phyloP scores from a whole-genome alignment of 805 yeast genomes.

The Cyberlindnera euphorbiae region DNA sequence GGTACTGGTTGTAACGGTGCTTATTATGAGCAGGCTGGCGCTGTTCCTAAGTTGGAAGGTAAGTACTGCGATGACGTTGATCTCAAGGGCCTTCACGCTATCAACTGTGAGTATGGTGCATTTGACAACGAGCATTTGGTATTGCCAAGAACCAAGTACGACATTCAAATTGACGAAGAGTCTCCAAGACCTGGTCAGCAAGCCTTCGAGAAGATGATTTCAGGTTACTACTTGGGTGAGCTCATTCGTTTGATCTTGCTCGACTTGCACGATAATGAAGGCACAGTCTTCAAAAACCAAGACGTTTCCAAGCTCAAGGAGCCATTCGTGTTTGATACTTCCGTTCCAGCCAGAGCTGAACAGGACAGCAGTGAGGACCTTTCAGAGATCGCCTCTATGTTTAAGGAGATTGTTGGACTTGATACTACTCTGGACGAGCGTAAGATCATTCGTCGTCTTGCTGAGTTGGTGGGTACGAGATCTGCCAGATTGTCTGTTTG shows the following conservation, averaged over 20 bases:
- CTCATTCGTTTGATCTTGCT: conserved; percentile 73
- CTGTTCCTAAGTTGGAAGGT: conserved; percentile 80
- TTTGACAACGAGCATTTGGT: conserved; percentile 84
- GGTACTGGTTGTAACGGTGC: conserved; percentile 99
- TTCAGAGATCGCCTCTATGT: conserved; percentile 65
- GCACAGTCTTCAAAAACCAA: conserved; percentile 65
- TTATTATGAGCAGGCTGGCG: conserved; percentile 70
- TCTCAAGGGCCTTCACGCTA: conserved; percentile 76
- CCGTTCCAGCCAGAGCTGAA: conserved; percentile 82
- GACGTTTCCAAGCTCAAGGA: conserved; percentile 56
- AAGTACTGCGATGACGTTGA: conserved; percentile 58
- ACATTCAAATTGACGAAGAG: conserved; percentile 69
- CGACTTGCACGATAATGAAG: conserved; percentile 56
- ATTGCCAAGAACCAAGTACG: conserved; percentile 89
- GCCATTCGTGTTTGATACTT: conserved; percentile 80
- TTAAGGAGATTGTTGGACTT: conserved; percentile 56
- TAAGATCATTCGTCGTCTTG: conserved; percentile 72
- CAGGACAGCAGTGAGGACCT: conserved; percentile 84
- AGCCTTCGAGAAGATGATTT: conserved; percentile 93
- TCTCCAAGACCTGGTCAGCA: conserved; percentile 98
- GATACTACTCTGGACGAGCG: conserved; percentile 73
- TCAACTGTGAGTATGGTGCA: conserved; percentile 97
- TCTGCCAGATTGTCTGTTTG: conserved; percentile 90
- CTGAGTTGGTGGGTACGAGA: conserved; percentile 86
- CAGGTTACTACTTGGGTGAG: conserved; percentile 96